Base-by-base conservation (phyloP, 2,329 filamentous ascomycete genomes). In the Hysterium pulicare region DNA sequence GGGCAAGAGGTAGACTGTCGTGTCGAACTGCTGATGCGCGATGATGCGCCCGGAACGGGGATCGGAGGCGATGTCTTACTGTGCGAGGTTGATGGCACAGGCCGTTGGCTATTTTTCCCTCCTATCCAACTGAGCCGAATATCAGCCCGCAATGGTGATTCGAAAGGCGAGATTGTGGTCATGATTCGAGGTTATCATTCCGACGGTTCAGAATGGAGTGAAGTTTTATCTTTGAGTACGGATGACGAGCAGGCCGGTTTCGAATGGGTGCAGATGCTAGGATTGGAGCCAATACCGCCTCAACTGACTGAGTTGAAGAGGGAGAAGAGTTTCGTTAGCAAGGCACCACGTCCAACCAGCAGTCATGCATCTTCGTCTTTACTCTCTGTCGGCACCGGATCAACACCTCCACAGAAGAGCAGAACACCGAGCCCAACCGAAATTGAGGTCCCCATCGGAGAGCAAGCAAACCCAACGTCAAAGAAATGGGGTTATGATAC, bases 231-330 rank as follows among this genome's bases (percentile, higher is more conserved):
- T n/a, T 73, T 97, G 13, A 79, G 76, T 8, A 81, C 86, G 2
- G 84, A 90, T 40, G 81, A 87, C 58, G 84, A 90, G 48, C 83
- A 87, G 42, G 82, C 90, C 45, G 82, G 85, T 5, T 71, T 79
- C 13, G 93, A 97, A 66, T 98, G 93, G 93, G 73, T 96, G 28
- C 79, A 86, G 30, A 87, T 96, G 67, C 71, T 97, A n/a, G 81
- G 82, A n/a, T 67, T 78, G 22, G 72, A 73, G 24, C 84, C 84
- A 21, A 70, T 83, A 24, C 82, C 82, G 17, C 82, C 82, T 31
- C 70, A 71, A 30, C 72, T 84, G 22, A 72, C 58, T 4, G 59
- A 67, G 15, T 47, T 73, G 41, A 71, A 55, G 38, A 58, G 76
- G 50, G 71, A 72, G 38, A 71, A 74, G 46, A 77, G 74, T 61